phyloP scores from a whole-genome alignment of 2,329 filamentous ascomycete genomes.

The Coniella vitis region DNA sequence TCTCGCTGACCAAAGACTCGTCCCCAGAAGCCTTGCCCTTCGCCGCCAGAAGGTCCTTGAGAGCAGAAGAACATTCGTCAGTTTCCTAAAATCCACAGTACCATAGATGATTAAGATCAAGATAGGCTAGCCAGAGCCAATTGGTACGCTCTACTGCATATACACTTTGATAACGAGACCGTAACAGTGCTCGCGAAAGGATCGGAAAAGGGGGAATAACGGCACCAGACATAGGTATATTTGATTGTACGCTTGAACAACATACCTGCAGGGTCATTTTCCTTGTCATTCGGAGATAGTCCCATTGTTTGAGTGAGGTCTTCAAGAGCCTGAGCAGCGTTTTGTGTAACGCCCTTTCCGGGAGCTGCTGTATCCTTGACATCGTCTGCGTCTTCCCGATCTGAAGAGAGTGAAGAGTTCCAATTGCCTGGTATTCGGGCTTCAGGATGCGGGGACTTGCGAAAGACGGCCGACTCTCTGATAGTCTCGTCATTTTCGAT shows the following conservation, averaged over 20 bases:
- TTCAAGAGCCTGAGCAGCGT: not conserved
- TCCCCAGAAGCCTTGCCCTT: conserved; percentile 6
- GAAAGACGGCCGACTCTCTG: conserved; percentile 7
- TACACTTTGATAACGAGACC: not conserved
- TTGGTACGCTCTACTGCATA: not conserved
- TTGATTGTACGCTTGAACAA: not conserved
- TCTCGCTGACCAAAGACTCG: conserved; percentile 6
- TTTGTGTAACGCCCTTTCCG: conserved; percentile 1
- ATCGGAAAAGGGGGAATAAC: not conserved
- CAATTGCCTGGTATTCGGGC: conserved; percentile 8
- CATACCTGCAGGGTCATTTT: conserved; percentile 8
- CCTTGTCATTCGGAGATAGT: not conserved
- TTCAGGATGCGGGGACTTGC: conserved; percentile 13
- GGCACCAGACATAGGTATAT: too few relatives aligned
- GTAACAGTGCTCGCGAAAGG: not conserved
- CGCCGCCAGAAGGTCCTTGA: not conserved
- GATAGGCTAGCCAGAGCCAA: not conserved
- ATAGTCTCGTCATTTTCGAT: conserved; percentile 7
- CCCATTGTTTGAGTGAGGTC: not conserved
- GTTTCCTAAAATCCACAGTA: not conserved
- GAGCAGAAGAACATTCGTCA: not conserved
- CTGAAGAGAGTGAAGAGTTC: conserved; percentile 1
- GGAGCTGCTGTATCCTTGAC: not conserved
- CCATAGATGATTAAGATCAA: not conserved
- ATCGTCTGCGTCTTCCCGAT: not conserved